A percentile compares a stretch with the other conserved stretches of the same genome.
These are phyloP conservation scores for Gossypium trilobum DNA, from an alignment of 441 rosid species.

Conservation along the genomic window DNA sequence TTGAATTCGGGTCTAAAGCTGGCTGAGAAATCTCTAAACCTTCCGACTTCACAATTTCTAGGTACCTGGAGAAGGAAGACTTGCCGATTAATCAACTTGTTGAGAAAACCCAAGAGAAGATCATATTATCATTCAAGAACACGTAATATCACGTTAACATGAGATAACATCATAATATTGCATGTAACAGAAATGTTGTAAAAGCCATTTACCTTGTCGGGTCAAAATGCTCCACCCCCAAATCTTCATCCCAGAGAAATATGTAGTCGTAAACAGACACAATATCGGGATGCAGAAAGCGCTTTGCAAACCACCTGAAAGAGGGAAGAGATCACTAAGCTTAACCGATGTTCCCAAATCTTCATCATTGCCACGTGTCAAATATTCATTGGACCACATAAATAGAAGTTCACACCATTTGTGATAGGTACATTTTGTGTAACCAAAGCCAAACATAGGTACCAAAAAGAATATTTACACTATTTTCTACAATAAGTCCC, in stretches of 20 bases:
- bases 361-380: too few species aligned
- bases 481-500: too few species aligned
- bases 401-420: too few species aligned
- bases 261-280: slow-evolving; percentile 73
- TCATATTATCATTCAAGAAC: not conserved
- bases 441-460: too few species aligned
- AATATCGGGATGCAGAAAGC: slow-evolving; percentile 86
- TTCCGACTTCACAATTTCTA: slow-evolving; percentile 58
- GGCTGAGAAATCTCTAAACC: slow-evolving; percentile 98
- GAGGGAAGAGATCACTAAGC: not conserved
- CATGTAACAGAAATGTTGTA: not conserved
- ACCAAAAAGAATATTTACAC: too few species aligned
- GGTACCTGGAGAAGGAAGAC: slow-evolving; percentile 42
- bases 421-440: too few species aligned
- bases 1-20: slow-evolving; percentile 79
- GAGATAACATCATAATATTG: not conserved
- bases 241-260: slow-evolving; percentile 95
- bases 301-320: slow-evolving; percentile 95
- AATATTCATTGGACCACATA: too few species aligned
- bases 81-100: not conserved
- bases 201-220: slow-evolving; percentile 51
- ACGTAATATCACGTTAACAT: not conserved
- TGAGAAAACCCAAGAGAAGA: not conserved
- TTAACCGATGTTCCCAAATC: not conserved
- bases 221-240: slow-evolving; percentile 67